A percentile compares a stretch with the other conserved stretches of the same genome.
Conservation (phyloP, 352 stramenopile genomes). For the Globisporangium lucens region DNA sequence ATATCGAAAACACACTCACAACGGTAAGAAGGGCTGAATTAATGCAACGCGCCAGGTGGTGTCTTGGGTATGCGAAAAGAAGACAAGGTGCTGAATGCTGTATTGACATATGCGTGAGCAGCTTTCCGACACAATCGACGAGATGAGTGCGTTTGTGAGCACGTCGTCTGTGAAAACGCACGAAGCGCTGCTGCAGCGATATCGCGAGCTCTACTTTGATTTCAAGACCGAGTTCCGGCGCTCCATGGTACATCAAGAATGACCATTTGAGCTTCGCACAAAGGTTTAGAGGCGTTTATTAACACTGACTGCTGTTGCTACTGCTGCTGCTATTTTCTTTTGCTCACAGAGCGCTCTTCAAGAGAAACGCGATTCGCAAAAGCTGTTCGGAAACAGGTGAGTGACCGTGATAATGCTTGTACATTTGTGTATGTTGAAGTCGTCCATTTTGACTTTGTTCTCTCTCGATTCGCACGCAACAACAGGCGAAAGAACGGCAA, state of each 20-base stretch:
- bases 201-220: constrained; percentile 96
- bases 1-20: constrained; percentile 77
- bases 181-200: constrained; percentile 91
- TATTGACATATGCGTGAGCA: constrained; percentile 17
- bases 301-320: too few species aligned
- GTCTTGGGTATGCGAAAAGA: neutral
- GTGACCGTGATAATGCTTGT: neutral
- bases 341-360: constrained; percentile 57
- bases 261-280: too few species aligned
- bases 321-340: too few species aligned
- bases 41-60: neutral
- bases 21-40: constrained; percentile 28
- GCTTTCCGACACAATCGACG: constrained; percentile 83
- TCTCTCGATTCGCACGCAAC: neutral
- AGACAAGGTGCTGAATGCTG: neutral
- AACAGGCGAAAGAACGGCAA: constrained; percentile 38
- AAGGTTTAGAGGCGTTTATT: too few species aligned
- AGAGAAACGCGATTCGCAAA: constrained; percentile 80
- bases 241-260: constrained; percentile 47
- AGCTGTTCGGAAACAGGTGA: constrained; percentile 78
- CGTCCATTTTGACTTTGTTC: neutral
- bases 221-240: constrained; percentile 94
- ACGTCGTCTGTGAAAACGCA: constrained; percentile 74
- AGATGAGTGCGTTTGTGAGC: constrained; percentile 77
- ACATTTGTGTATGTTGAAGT: neutral